Conservation (phyloP, 2,329 filamentous ascomycete species). For the Claviceps quebecensis region DNA sequence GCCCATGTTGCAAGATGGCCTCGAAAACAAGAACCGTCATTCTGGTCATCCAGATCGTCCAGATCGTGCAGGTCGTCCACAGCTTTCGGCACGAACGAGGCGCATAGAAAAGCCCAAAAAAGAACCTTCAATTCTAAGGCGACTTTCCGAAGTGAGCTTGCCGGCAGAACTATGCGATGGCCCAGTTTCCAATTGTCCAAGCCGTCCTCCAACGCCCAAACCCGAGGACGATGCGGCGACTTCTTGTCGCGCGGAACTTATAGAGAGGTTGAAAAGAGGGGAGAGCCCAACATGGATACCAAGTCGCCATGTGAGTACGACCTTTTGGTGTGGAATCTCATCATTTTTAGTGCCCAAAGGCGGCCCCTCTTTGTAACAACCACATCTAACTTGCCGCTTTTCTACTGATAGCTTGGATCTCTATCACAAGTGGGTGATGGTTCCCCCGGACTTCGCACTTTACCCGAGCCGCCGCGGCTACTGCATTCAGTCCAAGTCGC, state of each 20-base stretch:
- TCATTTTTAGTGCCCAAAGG: neutral
- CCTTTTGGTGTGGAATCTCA: neutral
- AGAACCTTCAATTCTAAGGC: constrained; percentile 11
- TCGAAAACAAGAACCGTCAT: constrained; percentile 21
- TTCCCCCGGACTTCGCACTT: constrained; percentile 15
- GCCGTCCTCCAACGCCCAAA: constrained; percentile 11
- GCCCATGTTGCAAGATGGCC: constrained; percentile 44
- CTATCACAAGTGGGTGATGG: constrained; percentile 15
- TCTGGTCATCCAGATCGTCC: neutral
- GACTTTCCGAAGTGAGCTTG: constrained; percentile 45
- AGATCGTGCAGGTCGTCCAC: constrained; percentile 3
- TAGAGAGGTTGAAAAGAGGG: constrained; percentile 68
- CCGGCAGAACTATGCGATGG: constrained; percentile 48
- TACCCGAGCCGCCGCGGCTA: constrained; percentile 25
- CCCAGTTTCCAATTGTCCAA: constrained; percentile 31
- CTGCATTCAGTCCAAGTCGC: constrained; percentile 34
- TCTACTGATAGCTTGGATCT: constrained; percentile 23
- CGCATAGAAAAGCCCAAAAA: constrained; percentile 5
- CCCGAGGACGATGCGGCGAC: constrained; percentile 19
- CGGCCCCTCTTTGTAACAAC: neutral
- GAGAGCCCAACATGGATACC: constrained; percentile 64
- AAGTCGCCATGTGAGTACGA: constrained; percentile 40
- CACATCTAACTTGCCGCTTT: neutral
- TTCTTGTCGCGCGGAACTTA: constrained; percentile 61
- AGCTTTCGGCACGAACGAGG: constrained; percentile 11